These are phyloP conservation scores for Penicillium sp. DNA, from an alignment of 2,329 filamentous ascomycete species.

Conservation along the genomic window DNA sequence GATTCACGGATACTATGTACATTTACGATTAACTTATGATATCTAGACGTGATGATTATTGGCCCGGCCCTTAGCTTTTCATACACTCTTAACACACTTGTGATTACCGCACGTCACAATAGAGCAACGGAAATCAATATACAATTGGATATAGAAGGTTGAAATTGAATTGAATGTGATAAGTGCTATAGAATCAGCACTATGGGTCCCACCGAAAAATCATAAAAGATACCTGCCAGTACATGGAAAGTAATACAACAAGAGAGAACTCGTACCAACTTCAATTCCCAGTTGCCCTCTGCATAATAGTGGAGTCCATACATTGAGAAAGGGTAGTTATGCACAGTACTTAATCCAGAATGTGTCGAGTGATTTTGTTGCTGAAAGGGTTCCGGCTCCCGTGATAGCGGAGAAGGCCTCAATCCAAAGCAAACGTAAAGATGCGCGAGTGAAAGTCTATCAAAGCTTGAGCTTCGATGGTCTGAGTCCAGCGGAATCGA, in stretches of 20 bases:
- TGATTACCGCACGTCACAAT: neutral
- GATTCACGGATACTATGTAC: constrained; percentile 14
- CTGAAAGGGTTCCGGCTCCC: neutral
- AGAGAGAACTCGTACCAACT: neutral
- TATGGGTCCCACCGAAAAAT: neutral
- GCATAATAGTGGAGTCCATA: neutral
- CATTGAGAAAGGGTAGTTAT: neutral
- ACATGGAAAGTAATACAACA: neutral
- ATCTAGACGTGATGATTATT: constrained; percentile 7
- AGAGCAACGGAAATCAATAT: neutral
- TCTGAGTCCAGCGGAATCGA: neutral
- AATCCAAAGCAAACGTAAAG: neutral
- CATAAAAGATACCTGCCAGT: neutral
- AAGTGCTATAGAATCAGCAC: neutral
- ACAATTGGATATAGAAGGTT: neutral
- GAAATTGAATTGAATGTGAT: neutral
- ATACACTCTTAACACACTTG: too few relatives aligned
- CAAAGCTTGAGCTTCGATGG: neutral
- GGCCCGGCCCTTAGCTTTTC: neutral
- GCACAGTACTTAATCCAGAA: constrained; percentile 2
- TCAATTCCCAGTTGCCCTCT: neutral
- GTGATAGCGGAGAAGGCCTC: neutral
- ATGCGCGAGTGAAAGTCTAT: neutral
- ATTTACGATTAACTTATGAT: constrained; percentile 19
- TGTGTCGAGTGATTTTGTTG: neutral